Conservation (phyloP, 371 early-diverging fungal species). For the Mucor plumbeus region DNA sequence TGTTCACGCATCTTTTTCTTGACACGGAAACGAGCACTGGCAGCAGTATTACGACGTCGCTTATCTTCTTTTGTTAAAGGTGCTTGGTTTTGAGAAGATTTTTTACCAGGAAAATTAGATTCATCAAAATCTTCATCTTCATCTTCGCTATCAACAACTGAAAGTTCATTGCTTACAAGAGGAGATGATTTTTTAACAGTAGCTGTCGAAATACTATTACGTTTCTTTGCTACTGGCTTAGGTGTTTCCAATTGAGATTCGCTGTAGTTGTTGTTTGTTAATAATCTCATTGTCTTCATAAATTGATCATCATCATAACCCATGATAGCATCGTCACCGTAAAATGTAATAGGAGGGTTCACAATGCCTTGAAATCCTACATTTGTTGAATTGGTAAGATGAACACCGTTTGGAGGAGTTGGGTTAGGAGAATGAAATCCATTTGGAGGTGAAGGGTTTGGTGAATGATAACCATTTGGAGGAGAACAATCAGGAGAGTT, state of each 20-base stretch:
- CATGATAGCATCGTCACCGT: slow-evolving; percentile 18
- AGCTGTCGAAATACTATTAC: neutral
- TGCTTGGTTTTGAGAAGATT: neutral
- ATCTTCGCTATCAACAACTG: slow-evolving; percentile 5
- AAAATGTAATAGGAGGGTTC: slow-evolving; percentile 30
- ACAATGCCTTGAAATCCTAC: slow-evolving; percentile 21
- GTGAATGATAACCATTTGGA: slow-evolving; percentile 35
- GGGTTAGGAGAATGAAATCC: slow-evolving; percentile 31
- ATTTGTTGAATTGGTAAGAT: slow-evolving; percentile 2
- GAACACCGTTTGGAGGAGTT: slow-evolving; percentile 31
- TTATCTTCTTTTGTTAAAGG: slow-evolving; percentile 77
- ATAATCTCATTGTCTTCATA: slow-evolving; percentile 27
- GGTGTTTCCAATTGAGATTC: slow-evolving; percentile 6
- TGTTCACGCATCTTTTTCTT: slow-evolving; percentile 93
- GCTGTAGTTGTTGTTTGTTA: slow-evolving; percentile 11
- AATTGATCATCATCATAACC: slow-evolving; percentile 29
- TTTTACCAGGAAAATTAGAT: neutral
- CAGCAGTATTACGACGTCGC: slow-evolving; percentile 91
- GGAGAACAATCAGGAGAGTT: slow-evolving; percentile 30
- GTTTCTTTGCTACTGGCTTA: slow-evolving; percentile 5
- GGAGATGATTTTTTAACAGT: slow-evolving; percentile 7
- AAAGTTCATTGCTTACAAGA: neutral
- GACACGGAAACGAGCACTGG: slow-evolving; percentile 94
- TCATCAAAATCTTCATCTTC: slow-evolving; percentile 3
- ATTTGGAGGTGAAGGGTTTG: slow-evolving; percentile 33